Percentiles rank a stretch among this genome's conserved stretches.
Evolutionary conservation across 257 asterid species (phyloP).

Genomic region (Coffea canephora): DNA sequence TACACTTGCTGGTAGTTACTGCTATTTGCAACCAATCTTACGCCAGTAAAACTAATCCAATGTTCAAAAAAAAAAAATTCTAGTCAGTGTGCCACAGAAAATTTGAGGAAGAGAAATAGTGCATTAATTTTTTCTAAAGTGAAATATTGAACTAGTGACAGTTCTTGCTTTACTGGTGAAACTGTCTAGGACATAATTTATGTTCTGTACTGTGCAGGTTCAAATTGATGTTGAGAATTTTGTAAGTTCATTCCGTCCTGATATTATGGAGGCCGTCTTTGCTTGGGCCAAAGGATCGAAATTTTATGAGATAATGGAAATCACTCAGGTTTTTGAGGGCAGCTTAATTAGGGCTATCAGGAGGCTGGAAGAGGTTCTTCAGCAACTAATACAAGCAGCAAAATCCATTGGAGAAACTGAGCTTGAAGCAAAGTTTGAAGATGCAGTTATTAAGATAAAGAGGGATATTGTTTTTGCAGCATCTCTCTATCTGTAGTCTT

Average conservation of each 20-base stretch:
- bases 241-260: constrained; percentile 87
- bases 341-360: constrained; percentile 96
- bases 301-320: constrained; percentile 89
- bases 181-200: not conserved
- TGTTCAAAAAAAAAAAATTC: too few relatives aligned
- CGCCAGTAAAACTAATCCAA: too few relatives aligned
- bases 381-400: constrained; percentile 90
- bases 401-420: constrained; percentile 83
- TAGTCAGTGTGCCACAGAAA: not conserved
- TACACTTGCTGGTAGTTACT: not conserved
- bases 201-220: constrained; percentile 45
- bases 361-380: constrained; percentile 96
- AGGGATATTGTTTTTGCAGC: constrained; percentile 99
- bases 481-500: constrained; percentile 67
- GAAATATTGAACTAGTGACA: not conserved
- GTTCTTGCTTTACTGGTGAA: constrained; percentile 3
- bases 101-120: not conserved
- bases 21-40: not conserved
- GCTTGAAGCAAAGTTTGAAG: constrained; percentile 85
- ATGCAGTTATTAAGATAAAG: constrained; percentile 86
- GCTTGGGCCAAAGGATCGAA: constrained; percentile 94
- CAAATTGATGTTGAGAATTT: constrained; percentile 86
- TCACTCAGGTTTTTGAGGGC: constrained; percentile 95
- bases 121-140: not conserved
- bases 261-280: constrained; percentile 93